phyloP scores from a whole-genome alignment of 1,284 basidiomycete species.

The Boletellus dicymbophilus region DNA sequence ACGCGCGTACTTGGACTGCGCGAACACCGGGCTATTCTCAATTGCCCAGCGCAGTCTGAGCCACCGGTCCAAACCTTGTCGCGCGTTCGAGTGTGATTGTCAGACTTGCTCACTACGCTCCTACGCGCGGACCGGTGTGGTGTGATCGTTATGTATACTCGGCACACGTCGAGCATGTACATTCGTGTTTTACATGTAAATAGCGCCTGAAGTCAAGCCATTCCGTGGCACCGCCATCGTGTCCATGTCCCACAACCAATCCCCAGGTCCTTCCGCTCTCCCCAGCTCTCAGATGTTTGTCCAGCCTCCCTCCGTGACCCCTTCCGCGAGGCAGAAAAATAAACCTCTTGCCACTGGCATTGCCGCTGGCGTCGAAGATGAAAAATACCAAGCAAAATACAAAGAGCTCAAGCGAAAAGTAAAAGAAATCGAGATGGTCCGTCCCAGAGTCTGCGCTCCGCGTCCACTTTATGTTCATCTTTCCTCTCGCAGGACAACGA shows the following conservation, averaged over 20 bases:
- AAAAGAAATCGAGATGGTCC: conserved; percentile 81
- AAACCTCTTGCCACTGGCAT: conserved; percentile 61
- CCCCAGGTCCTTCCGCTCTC: conserved; percentile 46
- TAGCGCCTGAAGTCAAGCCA: too few species aligned
- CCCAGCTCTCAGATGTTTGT: conserved; percentile 32
- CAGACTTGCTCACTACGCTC: too few species aligned
- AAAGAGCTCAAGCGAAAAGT: conserved; percentile 90
- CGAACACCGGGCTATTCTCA: not conserved
- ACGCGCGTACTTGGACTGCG: not conserved
- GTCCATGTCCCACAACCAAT: conserved; percentile 60
- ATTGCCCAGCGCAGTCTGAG: not conserved
- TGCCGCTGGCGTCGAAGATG: conserved; percentile 80
- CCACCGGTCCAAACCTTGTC: not conserved
- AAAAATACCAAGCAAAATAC: conserved; percentile 89
- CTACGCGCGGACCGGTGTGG: too few species aligned
- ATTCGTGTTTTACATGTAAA: too few species aligned
- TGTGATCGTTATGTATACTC: too few species aligned
- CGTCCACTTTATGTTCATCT: not conserved
- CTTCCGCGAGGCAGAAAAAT: conserved; percentile 49
- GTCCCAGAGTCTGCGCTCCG: conserved; percentile 32
- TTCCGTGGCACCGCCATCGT: conserved; percentile 47
- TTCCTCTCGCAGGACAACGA: conserved; percentile 73
- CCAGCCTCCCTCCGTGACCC: conserved; percentile 27
- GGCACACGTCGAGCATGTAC: too few species aligned
- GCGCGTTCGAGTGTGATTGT: too few species aligned